These are phyloP conservation scores for Crithidia sp. DNA, from an alignment of 208 protist species.

Conservation along the genomic window DNA sequence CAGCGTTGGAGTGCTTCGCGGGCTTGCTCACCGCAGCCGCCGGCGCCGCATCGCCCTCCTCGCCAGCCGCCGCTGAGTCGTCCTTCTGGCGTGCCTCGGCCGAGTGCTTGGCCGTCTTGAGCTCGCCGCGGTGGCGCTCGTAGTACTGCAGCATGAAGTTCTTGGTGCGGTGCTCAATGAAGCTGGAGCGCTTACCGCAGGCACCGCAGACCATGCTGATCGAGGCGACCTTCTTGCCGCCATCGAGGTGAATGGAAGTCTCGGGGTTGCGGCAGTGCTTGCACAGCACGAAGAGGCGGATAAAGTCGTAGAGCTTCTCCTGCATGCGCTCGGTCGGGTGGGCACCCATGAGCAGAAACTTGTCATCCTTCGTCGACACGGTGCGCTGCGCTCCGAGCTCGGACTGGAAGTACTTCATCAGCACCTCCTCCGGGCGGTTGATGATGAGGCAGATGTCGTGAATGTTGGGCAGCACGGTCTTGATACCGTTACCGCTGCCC, in stretches of 20 bases:
- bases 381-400: slow-evolving; percentile 86
- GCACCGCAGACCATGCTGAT: slow-evolving; percentile 76
- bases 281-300: slow-evolving; percentile 88
- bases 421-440: slow-evolving; percentile 86
- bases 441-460: slow-evolving; percentile 89
- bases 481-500: slow-evolving; percentile 95
- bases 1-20: slow-evolving; percentile 19
- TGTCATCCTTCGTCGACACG: slow-evolving; percentile 82
- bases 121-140: slow-evolving; percentile 65
- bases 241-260: slow-evolving; percentile 64
- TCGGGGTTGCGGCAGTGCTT: slow-evolving; percentile 90
- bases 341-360: slow-evolving; percentile 89
- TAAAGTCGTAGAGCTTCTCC: slow-evolving; percentile 87
- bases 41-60: slow-evolving; percentile 18
- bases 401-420: slow-evolving; percentile 92
- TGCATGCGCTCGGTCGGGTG: slow-evolving; percentile 82
- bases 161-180: slow-evolving; percentile 53
- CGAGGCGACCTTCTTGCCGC: slow-evolving; percentile 49
- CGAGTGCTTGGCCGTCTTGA: slow-evolving; percentile 53
- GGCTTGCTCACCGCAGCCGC: slow-evolving; percentile 20
- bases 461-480: slow-evolving; percentile 95
- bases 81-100: slow-evolving; percentile 48
- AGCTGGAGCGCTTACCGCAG: slow-evolving; percentile 59
- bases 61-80: slow-evolving; percentile 18
- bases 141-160: slow-evolving; percentile 74